Evolutionary conservation across 2,329 filamentous ascomycete species (phyloP).

Genomic region (Penicillium sp.): DNA sequence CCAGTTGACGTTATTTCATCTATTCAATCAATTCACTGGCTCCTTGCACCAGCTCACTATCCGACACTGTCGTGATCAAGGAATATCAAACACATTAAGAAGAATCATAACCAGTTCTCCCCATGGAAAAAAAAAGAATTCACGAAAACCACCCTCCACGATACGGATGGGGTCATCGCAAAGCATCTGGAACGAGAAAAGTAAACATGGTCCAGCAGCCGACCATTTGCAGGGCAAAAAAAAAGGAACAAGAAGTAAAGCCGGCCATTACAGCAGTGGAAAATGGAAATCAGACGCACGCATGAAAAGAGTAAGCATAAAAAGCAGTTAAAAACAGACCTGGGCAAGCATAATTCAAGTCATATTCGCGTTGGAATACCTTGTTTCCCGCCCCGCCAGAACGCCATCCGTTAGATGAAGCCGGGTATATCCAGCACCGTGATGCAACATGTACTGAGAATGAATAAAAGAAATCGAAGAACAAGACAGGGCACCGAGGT

Average conservation of each 20-base stretch:
- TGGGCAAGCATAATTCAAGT: conserved; percentile 17
- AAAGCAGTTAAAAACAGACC: conserved; percentile 8
- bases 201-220: conserved; percentile 3
- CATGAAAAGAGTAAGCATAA: conserved; percentile 1
- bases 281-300: conserved; percentile 9
- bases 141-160: not conserved
- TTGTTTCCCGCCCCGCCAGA: conserved; percentile 27
- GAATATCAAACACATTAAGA: conserved; percentile 6
- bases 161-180: not conserved
- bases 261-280: conserved; percentile 24
- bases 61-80: not conserved
- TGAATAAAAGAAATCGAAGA: conserved; percentile 12
- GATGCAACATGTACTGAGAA: conserved; percentile 46
- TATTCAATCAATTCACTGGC: conserved; percentile 19
- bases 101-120: not conserved
- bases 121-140: not conserved
- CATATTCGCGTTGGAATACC: conserved; percentile 23
- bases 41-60: conserved; percentile 3
- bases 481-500: not conserved
- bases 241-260: conserved; percentile 10
- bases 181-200: conserved; percentile 3
- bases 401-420: conserved; percentile 45
- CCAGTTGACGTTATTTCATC: conserved; percentile 6
- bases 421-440: conserved; percentile 52
- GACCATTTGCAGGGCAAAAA: not conserved